Conservation (phyloP, 208 protist species). For the Strigomonas galati region DNA sequence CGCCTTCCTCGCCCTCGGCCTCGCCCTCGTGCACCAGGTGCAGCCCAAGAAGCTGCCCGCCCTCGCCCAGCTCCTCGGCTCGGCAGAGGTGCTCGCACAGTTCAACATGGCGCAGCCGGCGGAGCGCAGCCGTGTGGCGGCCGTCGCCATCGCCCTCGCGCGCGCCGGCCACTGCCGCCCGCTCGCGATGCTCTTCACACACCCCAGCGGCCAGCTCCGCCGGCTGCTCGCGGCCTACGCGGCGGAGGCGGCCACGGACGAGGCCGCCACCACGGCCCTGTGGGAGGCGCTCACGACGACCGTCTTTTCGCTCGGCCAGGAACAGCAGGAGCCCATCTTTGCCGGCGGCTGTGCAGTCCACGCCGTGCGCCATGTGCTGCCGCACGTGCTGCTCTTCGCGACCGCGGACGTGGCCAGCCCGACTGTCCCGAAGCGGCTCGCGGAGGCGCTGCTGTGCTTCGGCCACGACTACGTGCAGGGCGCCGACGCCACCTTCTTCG, state of each 20-base stretch:
- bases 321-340: neutral
- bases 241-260: constrained; percentile 24
- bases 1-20: constrained; percentile 71
- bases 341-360: constrained; percentile 30
- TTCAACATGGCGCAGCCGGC: constrained; percentile 30
- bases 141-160: constrained; percentile 61
- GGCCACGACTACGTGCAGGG: constrained; percentile 79
- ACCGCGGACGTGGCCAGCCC: constrained; percentile 48
- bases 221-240: constrained; percentile 27
- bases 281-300: constrained; percentile 58
- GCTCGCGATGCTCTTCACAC: constrained; percentile 66
- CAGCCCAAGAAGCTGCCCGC: constrained; percentile 19
- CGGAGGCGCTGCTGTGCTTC: constrained; percentile 67
- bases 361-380: constrained; percentile 42
- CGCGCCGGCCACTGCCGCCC: constrained; percentile 38
- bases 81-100: constrained; percentile 63
- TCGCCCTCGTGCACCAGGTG: constrained; percentile 24
- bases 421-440: constrained; percentile 19
- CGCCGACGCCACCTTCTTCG: constrained; percentile 62
- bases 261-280: constrained; percentile 31
- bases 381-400: constrained; percentile 33
- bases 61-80: constrained; percentile 26
- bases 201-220: constrained; percentile 58
- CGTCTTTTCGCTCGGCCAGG: constrained; percentile 57
- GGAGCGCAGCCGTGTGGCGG: constrained; percentile 44